A percentile compares a stretch with the other conserved stretches of the same genome.
These are phyloP conservation scores for Fusarium bactridioides DNA, from an alignment of 2,329 filamentous ascomycete genomes.

Conservation along the genomic window DNA sequence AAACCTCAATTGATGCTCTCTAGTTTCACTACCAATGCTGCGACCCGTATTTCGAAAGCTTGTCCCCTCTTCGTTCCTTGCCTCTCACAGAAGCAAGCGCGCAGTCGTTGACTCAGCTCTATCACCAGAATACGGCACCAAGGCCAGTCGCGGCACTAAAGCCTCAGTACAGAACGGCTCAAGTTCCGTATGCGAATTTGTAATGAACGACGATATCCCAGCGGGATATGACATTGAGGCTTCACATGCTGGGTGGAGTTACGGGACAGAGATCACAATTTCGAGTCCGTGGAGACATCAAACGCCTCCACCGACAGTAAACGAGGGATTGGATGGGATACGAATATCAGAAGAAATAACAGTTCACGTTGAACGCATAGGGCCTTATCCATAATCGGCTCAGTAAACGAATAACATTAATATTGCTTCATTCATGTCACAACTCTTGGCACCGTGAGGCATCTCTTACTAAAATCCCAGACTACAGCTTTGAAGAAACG, in stretches of 20 bases:
- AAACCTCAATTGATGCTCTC: background rate
- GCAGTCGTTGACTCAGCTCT: background rate
- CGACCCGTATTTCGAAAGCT: constrained; percentile 22
- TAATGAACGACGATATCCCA: background rate
- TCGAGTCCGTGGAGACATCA: constrained; percentile 10
- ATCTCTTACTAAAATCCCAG: background rate
- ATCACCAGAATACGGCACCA: background rate
- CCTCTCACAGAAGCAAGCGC: constrained; percentile 1
- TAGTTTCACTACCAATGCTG: constrained; percentile 32
- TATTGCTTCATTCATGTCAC: background rate
- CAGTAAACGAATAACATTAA: constrained; percentile 1
- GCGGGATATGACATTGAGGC: constrained; percentile 16
- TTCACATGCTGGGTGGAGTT: constrained; percentile 17
- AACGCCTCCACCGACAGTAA: background rate
- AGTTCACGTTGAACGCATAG: constrained; percentile 1
- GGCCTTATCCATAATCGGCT: background rate
- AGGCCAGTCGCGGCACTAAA: background rate
- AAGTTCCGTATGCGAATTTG: constrained; percentile 16
- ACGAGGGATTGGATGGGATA: constrained; percentile 3
- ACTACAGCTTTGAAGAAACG: constrained; percentile 13
- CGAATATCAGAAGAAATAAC: constrained; percentile 20
- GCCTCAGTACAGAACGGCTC: constrained; percentile 1
- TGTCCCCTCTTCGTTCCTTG: constrained; percentile 11
- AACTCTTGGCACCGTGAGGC: background rate
- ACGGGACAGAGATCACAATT: constrained; percentile 15